Evolutionary conservation across 306 rosid species (phyloP).

Genomic region (Hippophae tibetana): DNA sequence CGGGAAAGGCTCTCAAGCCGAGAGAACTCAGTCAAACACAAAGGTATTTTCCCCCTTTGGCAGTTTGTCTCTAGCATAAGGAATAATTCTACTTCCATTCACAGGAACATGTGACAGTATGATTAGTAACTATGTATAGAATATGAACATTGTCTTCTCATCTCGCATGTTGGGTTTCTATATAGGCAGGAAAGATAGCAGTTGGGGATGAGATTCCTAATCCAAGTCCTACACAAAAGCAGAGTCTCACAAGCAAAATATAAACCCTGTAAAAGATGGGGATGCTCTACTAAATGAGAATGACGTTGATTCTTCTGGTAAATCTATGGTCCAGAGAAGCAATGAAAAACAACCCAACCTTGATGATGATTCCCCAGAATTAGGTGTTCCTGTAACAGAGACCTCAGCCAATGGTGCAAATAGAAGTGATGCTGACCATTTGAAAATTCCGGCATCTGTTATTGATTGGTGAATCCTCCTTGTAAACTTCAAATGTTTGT

Average conservation of each 20-base stretch:
- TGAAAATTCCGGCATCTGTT: constrained; percentile 26
- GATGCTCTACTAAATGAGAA: constrained; percentile 31
- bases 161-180: constrained; percentile 16
- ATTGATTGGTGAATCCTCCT: constrained; percentile 29
- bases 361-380: constrained; percentile 24
- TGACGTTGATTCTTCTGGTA: constrained; percentile 26
- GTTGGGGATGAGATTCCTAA: constrained; percentile 22
- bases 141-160: not conserved
- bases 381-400: constrained; percentile 29
- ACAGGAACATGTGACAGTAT: too few relatives aligned
- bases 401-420: constrained; percentile 28
- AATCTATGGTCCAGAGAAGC: constrained; percentile 27
- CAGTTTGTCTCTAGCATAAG: constrained; percentile 2
- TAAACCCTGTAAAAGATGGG: constrained; percentile 31
- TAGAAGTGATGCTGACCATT: constrained; percentile 31
- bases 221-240: constrained; percentile 26
- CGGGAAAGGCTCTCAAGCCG: constrained; percentile 78
- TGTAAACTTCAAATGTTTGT: constrained; percentile 25
- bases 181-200: constrained; percentile 44
- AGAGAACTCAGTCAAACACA: constrained; percentile 44
- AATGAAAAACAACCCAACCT: constrained; percentile 27
- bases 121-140: not conserved
- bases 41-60: constrained; percentile 38
- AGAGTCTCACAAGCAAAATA: constrained; percentile 27
- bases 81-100: not conserved